Evolutionary conservation across 83 land plant species (phyloP), one percentile per base, ranked within the genome.

Genomic region (Picea abies): DNA sequence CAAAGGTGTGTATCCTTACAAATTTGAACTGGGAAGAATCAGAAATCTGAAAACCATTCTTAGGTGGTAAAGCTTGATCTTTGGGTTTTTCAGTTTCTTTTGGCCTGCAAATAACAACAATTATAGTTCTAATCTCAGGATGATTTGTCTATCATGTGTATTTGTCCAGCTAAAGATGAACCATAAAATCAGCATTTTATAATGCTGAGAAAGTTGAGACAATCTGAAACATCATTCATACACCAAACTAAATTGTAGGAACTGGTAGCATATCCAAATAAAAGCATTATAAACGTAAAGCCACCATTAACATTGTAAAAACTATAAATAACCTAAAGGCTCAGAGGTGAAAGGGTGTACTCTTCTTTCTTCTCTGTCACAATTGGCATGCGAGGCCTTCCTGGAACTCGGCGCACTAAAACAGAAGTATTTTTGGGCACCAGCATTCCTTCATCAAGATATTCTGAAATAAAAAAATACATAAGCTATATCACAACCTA

Each of bases 381-480:
- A 87, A 94, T 92, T n/a, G 91, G 89, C 91, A 84, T 89, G 79
- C 97, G 97, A 63, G 91, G 93, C 47, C 92, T 89, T 84, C 97
- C 98, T 26, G 98, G 98, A 85, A 96, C 92, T 29, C 98, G 94
- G 35, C 97, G 95, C 82, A 96, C 94, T 86, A 94, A 85, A 49
- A 96, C 97, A 78, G 98, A 92, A 4, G 98, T 96, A 82, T 91
- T 94, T 87, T 91, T 96, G 19, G 98, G 98, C 52, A 96, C 89
- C 86, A 90, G 78, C 83, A 85, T 87, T 70, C 90, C 94, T 85
- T 96, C 98, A 90, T 96, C 98, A 81, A 73, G 83, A 87, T 96
- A 96, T 75, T 96, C 98, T 96, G 97, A 88, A 94, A 93, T 73
- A 16, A 64, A 60, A 44, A 79, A 79, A 66, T 68, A 39, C 29